Evolutionary conservation across 2,329 filamentous ascomycete species (phyloP), one percentile per base, ranked within the genome.

Genomic region (Microcyclospora pomicola): DNA sequence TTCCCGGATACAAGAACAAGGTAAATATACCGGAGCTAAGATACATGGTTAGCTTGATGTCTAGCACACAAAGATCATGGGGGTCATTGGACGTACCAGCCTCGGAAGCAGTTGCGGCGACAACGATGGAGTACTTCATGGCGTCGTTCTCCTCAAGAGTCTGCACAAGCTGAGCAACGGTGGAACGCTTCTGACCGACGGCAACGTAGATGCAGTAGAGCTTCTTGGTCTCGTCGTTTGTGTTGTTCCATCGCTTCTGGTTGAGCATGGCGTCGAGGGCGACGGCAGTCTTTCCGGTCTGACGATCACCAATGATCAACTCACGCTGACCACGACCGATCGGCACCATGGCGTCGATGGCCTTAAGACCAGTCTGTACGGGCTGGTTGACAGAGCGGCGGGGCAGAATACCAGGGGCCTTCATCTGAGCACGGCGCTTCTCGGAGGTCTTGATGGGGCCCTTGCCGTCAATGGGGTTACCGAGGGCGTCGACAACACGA

Each of bases 291-390:
- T 98, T 98, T 69, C 91, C 91, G 59, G 91, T 98, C 73, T 98
- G 91, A 86, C 91, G 91, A 66, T 98, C 91, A 75, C 91, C 91
- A 69, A 98, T 98, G 68, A 98, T 96, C 77, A 98, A 73, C 75
- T 98, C 91, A 88, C 91, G 91, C 77, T 98, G 91, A 63, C 91
- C 91, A 88, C 91, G 91, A 66, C 91, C 91, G 59, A 98, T 95
- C 59, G 91, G 91, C 58, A 98, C 91, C 91, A 98, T 96, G 71
- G 91, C 87, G 65, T 98, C 91, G 72, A 98, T 76, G 58, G 85
- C 94, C 78, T 98, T 98, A 59, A 96, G 80, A 75, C 91, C 91
- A 65, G 91, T 98, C 80, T 98, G 91, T 54, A 98, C 88, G 54
- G 91, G 88, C 77, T 98, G 76, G 73, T 86, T 86, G 80, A 98